Evolutionary conservation across 2,329 filamentous ascomycete species (phyloP).

Genomic region (Venturia pyrina): DNA sequence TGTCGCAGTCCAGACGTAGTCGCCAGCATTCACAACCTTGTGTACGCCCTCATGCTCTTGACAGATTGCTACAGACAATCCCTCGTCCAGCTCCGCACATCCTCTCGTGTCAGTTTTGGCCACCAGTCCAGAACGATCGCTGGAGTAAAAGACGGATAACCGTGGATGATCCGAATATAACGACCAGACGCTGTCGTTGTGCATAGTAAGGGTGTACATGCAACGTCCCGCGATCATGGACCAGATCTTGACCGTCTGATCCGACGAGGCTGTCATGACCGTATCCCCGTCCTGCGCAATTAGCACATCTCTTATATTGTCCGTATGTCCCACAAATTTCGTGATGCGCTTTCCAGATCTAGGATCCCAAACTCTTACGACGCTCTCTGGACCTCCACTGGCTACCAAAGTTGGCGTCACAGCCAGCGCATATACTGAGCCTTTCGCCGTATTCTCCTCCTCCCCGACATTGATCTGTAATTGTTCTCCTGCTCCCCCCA

Average conservation of each 20-base stretch:
- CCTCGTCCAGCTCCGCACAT: conserved; percentile 70
- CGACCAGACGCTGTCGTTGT: conserved; percentile 96
- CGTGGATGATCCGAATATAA: conserved; percentile 80
- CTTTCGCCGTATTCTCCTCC: conserved; percentile 76
- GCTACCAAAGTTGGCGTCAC: conserved; percentile 74
- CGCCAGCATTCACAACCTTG: conserved; percentile 52
- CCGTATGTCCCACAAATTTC: conserved; percentile 93
- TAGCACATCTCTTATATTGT: conserved; percentile 84
- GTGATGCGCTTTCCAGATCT: conserved; percentile 82
- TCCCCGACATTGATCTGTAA: conserved; percentile 78
- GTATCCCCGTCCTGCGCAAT: conserved; percentile 82
- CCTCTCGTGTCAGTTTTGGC: conserved; percentile 88
- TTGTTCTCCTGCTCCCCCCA: conserved; percentile 76
- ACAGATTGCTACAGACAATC: conserved; percentile 78
- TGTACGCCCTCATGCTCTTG: conserved; percentile 82
- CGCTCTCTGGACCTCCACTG: conserved; percentile 87
- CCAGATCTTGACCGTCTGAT: conserved; percentile 97
- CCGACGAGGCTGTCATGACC: conserved; percentile 87
- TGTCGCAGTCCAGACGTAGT: conserved; percentile 83
- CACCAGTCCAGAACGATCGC: conserved; percentile 84
- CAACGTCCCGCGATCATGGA: conserved; percentile 89
- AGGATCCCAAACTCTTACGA: conserved; percentile 85
- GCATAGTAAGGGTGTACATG: conserved; percentile 98
- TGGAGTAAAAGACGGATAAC: conserved; percentile 86
- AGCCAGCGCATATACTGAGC: conserved; percentile 85